phyloP scores from a whole-genome alignment of 352 stramenopile species.

The Phytophthora tentaculata region DNA sequence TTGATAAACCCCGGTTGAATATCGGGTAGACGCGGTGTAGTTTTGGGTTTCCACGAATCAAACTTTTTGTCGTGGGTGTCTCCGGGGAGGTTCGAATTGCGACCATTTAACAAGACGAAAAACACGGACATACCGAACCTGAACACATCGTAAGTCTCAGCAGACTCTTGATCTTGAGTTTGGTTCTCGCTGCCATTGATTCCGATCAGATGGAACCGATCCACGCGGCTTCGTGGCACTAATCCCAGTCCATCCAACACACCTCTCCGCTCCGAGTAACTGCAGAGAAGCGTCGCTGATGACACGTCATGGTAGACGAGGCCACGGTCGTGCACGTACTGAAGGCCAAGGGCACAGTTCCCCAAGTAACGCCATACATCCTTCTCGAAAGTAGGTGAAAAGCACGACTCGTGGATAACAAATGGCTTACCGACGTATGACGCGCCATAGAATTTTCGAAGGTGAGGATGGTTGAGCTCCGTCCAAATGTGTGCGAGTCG shows the following conservation, averaged over 20 bases:
- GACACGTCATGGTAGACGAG: conserved; percentile 36
- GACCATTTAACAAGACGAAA: conserved; percentile 24
- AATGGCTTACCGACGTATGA: conserved; percentile 42
- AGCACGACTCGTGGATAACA: conserved; percentile 37
- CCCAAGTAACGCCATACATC: conserved; percentile 34
- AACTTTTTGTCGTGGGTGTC: conserved; percentile 27
- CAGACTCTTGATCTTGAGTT: conserved; percentile 12
- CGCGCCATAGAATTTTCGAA: conserved; percentile 43
- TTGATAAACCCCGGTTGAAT: conserved; percentile 24
- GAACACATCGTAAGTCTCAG: conserved; percentile 27
- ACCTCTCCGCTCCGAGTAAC: conserved; percentile 33
- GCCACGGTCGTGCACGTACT: conserved; percentile 40
- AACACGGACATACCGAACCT: conserved; percentile 33
- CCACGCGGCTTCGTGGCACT: conserved; percentile 22
- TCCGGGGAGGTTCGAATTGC: conserved; percentile 30
- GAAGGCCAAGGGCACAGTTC: conserved; percentile 37
- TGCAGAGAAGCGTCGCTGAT: conserved; percentile 21
- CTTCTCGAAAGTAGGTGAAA: conserved; percentile 34
- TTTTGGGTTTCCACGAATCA: conserved; percentile 35
- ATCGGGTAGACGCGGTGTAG: conserved; percentile 19
- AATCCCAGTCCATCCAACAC: conserved; percentile 34
- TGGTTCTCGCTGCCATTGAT: conserved; percentile 1
- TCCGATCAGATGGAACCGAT: conserved; percentile 18
- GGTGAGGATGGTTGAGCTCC: conserved; percentile 38
- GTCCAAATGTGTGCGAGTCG: conserved; percentile 33